phyloP scores from a whole-genome alignment of 2,329 filamentous ascomycete species.

The Exophiala sideris region DNA sequence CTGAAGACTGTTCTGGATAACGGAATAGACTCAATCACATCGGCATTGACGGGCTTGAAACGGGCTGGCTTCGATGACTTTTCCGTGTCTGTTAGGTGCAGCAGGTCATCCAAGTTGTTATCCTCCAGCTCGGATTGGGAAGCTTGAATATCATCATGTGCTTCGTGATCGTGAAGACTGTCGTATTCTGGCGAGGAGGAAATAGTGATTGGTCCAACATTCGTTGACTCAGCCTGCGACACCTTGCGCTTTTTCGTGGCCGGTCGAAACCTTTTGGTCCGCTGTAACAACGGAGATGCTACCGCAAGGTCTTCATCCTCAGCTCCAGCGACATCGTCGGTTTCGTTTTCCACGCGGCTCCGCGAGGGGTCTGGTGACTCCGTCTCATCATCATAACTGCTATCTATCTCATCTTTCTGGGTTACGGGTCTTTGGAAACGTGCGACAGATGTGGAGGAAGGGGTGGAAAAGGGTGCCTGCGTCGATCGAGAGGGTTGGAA shows the following conservation, averaged over 20 bases:
- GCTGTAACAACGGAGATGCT: conserved; percentile 9
- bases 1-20: conserved; percentile 12
- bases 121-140: conserved; percentile 8
- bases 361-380: not conserved
- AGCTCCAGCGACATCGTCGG: not conserved
- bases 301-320: conserved; percentile 1
- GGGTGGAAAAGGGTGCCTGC: conserved; percentile 4
- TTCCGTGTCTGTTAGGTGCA: not conserved
- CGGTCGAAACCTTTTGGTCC: conserved; percentile 1
- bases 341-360: not conserved
- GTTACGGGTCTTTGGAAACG: conserved; percentile 12
- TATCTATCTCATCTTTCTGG: conserved; percentile 22
- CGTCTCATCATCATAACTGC: conserved; percentile 18
- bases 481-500: conserved; percentile 16
- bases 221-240: not conserved
- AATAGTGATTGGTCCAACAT: conserved; percentile 9
- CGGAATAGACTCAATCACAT: not conserved
- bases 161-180: not conserved
- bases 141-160: not conserved
- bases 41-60: conserved; percentile 4
- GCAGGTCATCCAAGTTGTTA: not conserved
- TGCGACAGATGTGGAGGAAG: conserved; percentile 12
- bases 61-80: conserved; percentile 3
- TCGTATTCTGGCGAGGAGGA: conserved; percentile 21
- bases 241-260: conserved; percentile 19